A percentile compares a stretch with the other conserved stretches of the same genome.
phyloP scores from a whole-genome alignment of 768 basidiomycete species.

The Leccinellum luteum region DNA sequence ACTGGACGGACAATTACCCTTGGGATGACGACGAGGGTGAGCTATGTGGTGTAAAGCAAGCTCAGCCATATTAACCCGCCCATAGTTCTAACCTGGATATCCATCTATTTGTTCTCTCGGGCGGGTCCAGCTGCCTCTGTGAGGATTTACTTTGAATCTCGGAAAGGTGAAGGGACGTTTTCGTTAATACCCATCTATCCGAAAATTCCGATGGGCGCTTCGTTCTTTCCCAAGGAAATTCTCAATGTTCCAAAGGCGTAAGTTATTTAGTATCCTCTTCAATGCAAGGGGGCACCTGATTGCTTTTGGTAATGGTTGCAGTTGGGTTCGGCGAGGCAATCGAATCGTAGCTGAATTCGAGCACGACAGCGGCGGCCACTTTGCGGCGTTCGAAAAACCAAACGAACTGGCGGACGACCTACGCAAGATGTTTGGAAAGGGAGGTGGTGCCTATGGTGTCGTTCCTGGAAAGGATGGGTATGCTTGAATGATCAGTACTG shows the following conservation, averaged over 20 bases:
- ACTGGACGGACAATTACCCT: conserved; percentile 50
- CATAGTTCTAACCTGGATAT: conserved; percentile 58
- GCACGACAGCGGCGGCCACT: conserved; percentile 56
- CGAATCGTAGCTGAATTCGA: conserved; percentile 46
- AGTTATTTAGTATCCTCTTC: conserved; percentile 8
- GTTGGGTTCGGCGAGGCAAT: conserved; percentile 41
- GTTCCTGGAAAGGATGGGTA: conserved; percentile 46
- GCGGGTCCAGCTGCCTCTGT: conserved; percentile 56
- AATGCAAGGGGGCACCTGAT: background rate
- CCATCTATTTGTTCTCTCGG: conserved; percentile 57
- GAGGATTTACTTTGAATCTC: conserved; percentile 56
- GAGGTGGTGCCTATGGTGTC: conserved; percentile 47
- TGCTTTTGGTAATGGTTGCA: conserved; percentile 14
- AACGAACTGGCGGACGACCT: conserved; percentile 47
- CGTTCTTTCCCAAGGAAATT: conserved; percentile 52
- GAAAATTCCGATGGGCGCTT: conserved; percentile 46
- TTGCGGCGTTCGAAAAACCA: conserved; percentile 53
- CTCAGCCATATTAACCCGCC: background rate
- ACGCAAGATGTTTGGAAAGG: conserved; percentile 54
- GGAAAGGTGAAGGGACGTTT: background rate
- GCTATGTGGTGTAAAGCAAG: background rate
- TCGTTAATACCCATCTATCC: background rate
- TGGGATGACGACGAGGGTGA: conserved; percentile 61
- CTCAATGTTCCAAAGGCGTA: conserved; percentile 36
- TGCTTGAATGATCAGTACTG: conserved; percentile 6